Evolutionary conservation across 345 rosid species (phyloP).

Genomic region (Ceriops tagal): DNA sequence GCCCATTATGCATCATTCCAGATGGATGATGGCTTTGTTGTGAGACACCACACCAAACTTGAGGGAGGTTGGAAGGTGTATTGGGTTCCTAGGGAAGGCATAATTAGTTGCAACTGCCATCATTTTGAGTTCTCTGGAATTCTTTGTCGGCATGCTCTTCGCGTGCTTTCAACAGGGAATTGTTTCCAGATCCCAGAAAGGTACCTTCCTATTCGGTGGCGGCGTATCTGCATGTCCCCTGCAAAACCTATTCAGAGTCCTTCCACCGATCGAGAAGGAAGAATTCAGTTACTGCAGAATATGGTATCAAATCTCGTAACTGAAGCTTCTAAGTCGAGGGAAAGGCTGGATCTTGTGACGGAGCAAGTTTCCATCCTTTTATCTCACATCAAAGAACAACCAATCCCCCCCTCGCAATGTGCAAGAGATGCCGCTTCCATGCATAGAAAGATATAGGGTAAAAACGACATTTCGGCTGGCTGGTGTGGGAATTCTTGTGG

Average conservation of each 20-base stretch:
- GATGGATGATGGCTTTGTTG: slow-evolving; percentile 75
- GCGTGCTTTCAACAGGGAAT: slow-evolving; percentile 85
- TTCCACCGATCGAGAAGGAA: slow-evolving; percentile 50
- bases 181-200: slow-evolving; percentile 91
- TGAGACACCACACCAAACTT: slow-evolving; percentile 86
- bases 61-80: slow-evolving; percentile 93
- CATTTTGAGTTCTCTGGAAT: slow-evolving; percentile 92
- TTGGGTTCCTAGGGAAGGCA: slow-evolving; percentile 85
- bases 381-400: slow-evolving; percentile 75
- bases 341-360: slow-evolving; percentile 72
- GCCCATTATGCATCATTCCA: slow-evolving; percentile 94
- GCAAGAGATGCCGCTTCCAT: slow-evolving; percentile 34
- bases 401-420: slow-evolving; percentile 40
- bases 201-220: slow-evolving; percentile 87
- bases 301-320: slow-evolving; percentile 65
- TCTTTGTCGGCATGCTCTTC: slow-evolving; percentile 89
- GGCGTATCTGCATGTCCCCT: slow-evolving; percentile 49
- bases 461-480: slow-evolving; percentile 1
- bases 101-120: slow-evolving; percentile 92
- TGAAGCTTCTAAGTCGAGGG: slow-evolving; percentile 78
- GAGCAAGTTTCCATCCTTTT: slow-evolving; percentile 69
- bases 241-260: slow-evolving; percentile 44
- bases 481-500: slow-evolving; percentile 5
- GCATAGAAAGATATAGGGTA: slow-evolving; percentile 29
- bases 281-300: slow-evolving; percentile 71